phyloP scores from a whole-genome alignment of 345 rosid genomes.

The Euphorbia tirucalli region DNA sequence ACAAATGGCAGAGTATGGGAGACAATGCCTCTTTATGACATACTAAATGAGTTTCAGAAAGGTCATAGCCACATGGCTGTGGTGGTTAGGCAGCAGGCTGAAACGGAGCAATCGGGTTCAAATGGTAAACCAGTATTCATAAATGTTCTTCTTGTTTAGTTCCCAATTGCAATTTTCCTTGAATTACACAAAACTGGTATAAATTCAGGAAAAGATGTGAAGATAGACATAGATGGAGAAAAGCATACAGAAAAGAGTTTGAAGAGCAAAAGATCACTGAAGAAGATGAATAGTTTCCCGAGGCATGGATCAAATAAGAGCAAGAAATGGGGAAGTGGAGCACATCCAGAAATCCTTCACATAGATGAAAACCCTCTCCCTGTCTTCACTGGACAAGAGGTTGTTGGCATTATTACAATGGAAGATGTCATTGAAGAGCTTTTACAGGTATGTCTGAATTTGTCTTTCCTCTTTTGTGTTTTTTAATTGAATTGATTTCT shows the following conservation, averaged over 20 bases:
- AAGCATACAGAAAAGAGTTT: conserved; percentile 38
- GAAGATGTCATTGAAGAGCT: conserved; percentile 97
- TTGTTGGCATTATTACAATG: conserved; percentile 77
- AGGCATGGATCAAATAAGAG: conserved; percentile 23
- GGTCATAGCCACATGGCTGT: conserved; percentile 98
- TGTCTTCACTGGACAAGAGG: conserved; percentile 63
- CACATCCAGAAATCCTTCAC: conserved; percentile 63
- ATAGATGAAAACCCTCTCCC: conserved; percentile 61
- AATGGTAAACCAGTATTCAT: not conserved
- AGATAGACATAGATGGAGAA: conserved; percentile 58
- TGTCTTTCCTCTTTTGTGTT: not conserved
- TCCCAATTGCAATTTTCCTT: not conserved
- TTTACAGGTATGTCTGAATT: conserved; percentile 59
- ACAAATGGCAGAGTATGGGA: conserved; percentile 55
- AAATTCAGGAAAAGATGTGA: conserved; percentile 42
- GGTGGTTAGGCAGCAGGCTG: conserved; percentile 42
- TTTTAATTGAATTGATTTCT: not conserved
- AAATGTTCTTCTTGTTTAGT: not conserved
- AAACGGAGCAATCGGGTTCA: conserved; percentile 16
- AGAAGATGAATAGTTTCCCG: conserved; percentile 72
- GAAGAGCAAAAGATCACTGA: conserved; percentile 56
- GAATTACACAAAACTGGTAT: not conserved
- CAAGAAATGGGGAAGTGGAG: conserved; percentile 69
- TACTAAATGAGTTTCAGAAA: conserved; percentile 92
- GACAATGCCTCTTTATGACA: conserved; percentile 77